Evolutionary conservation across 2,329 filamentous ascomycete genomes (phyloP), one percentile per base, ranked within the genome.

Genomic region (Emydomyces testavorans): DNA sequence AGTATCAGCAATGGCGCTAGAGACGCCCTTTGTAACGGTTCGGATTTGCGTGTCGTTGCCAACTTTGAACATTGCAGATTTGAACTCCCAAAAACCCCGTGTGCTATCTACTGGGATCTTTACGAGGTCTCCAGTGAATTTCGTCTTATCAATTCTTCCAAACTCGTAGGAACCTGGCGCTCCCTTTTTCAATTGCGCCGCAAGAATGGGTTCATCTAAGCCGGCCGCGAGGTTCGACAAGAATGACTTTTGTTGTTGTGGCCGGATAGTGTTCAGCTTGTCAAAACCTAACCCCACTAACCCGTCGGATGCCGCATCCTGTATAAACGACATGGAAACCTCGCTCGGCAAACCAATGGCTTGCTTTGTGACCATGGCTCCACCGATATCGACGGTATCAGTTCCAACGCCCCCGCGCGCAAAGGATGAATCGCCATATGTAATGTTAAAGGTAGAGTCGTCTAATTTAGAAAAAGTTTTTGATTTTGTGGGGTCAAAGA

Each of bases 151-250:
- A 57, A 89, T 79, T 56, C 65, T 73, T 51, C 85, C 85, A 57
- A 89, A 89, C 59, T 86, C 80, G 66, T 86, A 89, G 24, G 75
- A 73, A 38, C 83, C 83, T 2, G 71, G 67, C 13, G 71, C 69
- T 50, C 73, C 70, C 54, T 76, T 72, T 58, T 77, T 76, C 37
- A 90, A 71, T 51, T 82, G 75, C 20, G 80, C 82, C 0, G 83
- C 85, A 65, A 89, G 83, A 34, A 89, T 66, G 0, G 82, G 82
- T 62, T 76, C 65, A 21, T 76, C 72, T 20, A 87, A 75, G 15
- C 68, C 63, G n/a, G 63, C 53, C 62, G 76, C 75, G 54, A 83
- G 68, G 60, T 83, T 86, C 58, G 84, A 80, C 60, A 86, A 85
- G 63, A 85, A 87, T 8, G 82, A 86, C 65, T 79, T 80, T 55